Base-by-base conservation (phyloP, 1,284 basidiomycete genomes). In the Pseudozyma sp. region DNA sequence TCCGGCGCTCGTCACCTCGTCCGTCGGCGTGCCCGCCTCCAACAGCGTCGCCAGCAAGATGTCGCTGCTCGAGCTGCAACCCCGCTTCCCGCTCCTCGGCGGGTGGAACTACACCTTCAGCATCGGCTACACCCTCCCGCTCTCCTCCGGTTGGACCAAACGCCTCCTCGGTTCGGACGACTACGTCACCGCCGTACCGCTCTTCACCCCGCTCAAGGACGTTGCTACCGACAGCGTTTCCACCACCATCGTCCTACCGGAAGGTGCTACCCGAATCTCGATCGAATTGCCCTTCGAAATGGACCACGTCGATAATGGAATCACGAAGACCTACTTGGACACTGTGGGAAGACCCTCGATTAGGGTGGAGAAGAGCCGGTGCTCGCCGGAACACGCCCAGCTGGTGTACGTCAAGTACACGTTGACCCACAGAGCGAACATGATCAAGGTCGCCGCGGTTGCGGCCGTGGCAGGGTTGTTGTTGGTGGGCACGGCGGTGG, bases 71-170 rank as follows among this genome's bases (percentile, higher is more conserved):
- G 94, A 98, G 79, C 84, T 99, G 47, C 88, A 88, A 47, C 96
- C 97, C 0, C 89, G 97, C 40, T 99, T 95, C 85, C 97, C 97
- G 8, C 81, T 99, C 30, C 85, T 98, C 67, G 97, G 97, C 33
- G 94, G 96, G 17, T 99, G 97, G 97, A 98, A 97, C 84, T 99
- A 97, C 86, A 90, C 88, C 44, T 99, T 96, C 86, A 94, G 92
- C 6, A 88, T 98, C 11, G 97, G 97, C 4, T 99, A 92, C 88
- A 94, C 98, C 80, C 91, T 93, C 13, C 59, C 63, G 9, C 72
- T 83, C n/a, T 52, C 54, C 10, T 13, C 42, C 2, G 78, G 78
- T 5, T 88, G 39, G 88, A 87, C 68, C 91, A 88, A 81, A 88
- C 91, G 76, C 11, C 5, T 68, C 4, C 4, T 14, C 0, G n/a